Evolutionary conservation across 805 yeast species (phyloP).

Genomic region (Zygosaccharomyces siamensis): DNA sequence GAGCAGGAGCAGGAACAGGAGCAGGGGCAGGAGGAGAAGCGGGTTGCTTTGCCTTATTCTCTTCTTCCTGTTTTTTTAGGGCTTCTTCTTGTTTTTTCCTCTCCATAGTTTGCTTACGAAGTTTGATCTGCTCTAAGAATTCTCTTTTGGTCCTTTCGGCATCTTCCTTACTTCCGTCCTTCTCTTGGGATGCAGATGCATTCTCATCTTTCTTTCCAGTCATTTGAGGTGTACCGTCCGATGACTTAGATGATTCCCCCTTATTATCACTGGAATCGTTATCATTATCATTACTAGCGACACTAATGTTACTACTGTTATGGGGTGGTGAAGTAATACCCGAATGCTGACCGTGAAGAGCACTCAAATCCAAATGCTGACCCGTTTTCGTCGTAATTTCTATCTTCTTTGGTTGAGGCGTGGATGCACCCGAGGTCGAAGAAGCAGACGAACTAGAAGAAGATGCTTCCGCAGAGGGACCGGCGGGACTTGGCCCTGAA

Average conservation of each 20-base stretch:
- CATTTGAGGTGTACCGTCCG: constrained; percentile 2
- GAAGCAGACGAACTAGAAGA: constrained; percentile 13
- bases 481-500: background rate
- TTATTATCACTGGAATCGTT: constrained; percentile 7
- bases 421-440: constrained; percentile 11
- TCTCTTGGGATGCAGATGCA: background rate
- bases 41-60: background rate
- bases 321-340: constrained; percentile 3
- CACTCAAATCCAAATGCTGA: constrained; percentile 29
- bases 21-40: background rate
- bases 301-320: background rate
- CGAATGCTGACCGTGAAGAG: constrained; percentile 21
- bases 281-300: background rate
- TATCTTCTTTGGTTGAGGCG: constrained; percentile 25
- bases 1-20: background rate
- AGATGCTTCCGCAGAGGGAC: constrained; percentile 8
- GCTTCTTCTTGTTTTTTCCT: constrained; percentile 22
- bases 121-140: constrained; percentile 29
- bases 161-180: constrained; percentile 13
- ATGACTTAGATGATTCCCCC: constrained; percentile 1
- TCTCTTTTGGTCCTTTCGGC: constrained; percentile 27
- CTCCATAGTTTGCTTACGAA: constrained; percentile 30
- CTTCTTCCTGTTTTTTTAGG: constrained; percentile 4
- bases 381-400: constrained; percentile 35
- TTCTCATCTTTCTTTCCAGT: constrained; percentile 8